These are phyloP conservation scores for Niebla homalea DNA, from an alignment of 495 filamentous ascomycete genomes.

Conservation along the genomic window DNA sequence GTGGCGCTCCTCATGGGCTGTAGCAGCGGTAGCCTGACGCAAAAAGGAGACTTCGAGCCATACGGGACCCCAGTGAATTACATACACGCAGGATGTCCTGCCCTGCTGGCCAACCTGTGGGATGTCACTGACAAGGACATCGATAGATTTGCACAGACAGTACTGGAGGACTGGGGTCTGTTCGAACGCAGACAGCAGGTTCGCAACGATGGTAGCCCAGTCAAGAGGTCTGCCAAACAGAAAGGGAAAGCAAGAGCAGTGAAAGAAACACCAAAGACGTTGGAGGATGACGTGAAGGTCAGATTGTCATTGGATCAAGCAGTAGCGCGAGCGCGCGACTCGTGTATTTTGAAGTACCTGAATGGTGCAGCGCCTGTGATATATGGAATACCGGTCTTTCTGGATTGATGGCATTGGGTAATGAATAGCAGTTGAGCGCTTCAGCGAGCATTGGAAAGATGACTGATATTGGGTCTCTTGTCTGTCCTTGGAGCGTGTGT, in stretches of 20 bases:
- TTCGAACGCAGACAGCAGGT: slow-evolving; percentile 22
- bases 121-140: slow-evolving; percentile 96
- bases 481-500: too few relatives aligned
- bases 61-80: slow-evolving; percentile 85
- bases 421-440: slow-evolving; percentile 1
- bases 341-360: slow-evolving; percentile 75
- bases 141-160: slow-evolving; percentile 67
- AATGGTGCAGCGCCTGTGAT: slow-evolving; percentile 88
- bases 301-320: slow-evolving; percentile 55
- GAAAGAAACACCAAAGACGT: background rate
- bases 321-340: slow-evolving; percentile 53
- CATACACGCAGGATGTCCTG: slow-evolving; percentile 69
- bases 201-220: slow-evolving; percentile 9
- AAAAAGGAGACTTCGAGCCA: slow-evolving; percentile 78
- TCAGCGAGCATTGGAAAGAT: background rate
- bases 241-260: slow-evolving; percentile 20
- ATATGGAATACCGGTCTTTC: slow-evolving; percentile 87
- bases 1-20: slow-evolving; percentile 90
- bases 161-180: slow-evolving; percentile 79
- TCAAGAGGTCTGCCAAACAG: slow-evolving; percentile 14
- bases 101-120: slow-evolving; percentile 84
- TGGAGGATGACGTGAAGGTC: background rate
- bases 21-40: slow-evolving; percentile 59
- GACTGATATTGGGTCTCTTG: too few relatives aligned
- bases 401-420: slow-evolving; percentile 29